Base-by-base conservation (phyloP, 2,329 filamentous ascomycete species). In the Sodiomyces alkalinus region DNA sequence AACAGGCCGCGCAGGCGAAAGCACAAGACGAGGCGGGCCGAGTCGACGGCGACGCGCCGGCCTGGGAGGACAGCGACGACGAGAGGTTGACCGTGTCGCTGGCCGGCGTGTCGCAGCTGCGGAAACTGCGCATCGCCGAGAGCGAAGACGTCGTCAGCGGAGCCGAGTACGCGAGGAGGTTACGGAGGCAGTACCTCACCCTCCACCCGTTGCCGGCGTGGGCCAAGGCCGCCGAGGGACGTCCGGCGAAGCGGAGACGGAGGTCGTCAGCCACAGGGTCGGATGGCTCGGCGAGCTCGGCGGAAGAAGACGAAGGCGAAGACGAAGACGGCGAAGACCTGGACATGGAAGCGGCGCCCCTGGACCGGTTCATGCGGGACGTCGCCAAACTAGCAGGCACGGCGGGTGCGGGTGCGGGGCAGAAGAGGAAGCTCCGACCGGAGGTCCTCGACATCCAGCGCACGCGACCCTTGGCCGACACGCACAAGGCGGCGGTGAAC, bases 51-150 rank as follows among this genome's bases (percentile, higher is more conserved):
- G 58, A 65, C 22, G 58, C 60, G 13, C 64, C 76, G 3, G 80
- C 74, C 2, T 98, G 90, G 90, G 74, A 86, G 41, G 90, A 98
- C 49, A 96, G 86, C 51, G 90, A 98, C 43, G 90, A 98, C 46
- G 90, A 96, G 46, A 70, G 81, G 30, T 59, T 94, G 36, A 70
- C 74, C 6, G 67, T 98, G 27, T 96, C 87, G 10, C 64, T 98
- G 21, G 79, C 82, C 4, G 68, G 72, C 16, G 74, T 77, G 24
- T 69, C 74, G 26, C 69, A 80, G 38, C 52, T 94, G 46, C 72
- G 86, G 39, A 96, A 96, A 53, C 61, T 98, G 36, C 70, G 90
- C 35, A 62, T 74, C 28, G 76, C 73, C 3, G 83, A 87, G 45
- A 70, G 68, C 2, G 90, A 98, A 44, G 90, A 98, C 49, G 49